A percentile compares a stretch with the other conserved stretches of the same genome.
Conservation (phyloP, 2,329 filamentous ascomycete species). For the Colletotrichum agaves region DNA sequence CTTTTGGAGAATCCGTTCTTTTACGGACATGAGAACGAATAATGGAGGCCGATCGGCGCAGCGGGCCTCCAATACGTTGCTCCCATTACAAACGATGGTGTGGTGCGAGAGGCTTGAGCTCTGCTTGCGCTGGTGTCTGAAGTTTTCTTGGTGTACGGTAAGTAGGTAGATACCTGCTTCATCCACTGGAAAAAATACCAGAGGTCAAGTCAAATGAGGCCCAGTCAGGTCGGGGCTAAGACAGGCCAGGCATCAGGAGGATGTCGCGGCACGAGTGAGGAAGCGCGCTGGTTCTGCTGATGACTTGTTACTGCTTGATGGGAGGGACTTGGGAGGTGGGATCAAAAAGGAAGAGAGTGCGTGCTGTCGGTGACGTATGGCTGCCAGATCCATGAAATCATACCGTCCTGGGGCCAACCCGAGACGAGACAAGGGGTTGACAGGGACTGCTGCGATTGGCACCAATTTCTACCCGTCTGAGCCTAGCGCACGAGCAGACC, state of each 20-base stretch:
- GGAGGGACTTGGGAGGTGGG: slow-evolving; percentile 1
- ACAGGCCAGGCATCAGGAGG: slow-evolving; percentile 9
- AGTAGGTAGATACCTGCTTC: not conserved
- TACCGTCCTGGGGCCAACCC: slow-evolving; percentile 23
- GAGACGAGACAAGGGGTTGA: slow-evolving; percentile 16
- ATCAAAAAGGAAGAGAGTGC: slow-evolving; percentile 2
- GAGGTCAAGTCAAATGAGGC: not conserved
- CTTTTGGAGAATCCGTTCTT: slow-evolving; percentile 21
- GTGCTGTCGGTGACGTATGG: slow-evolving; percentile 29
- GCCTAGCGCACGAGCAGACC: slow-evolving; percentile 11
- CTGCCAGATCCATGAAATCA: slow-evolving; percentile 34
- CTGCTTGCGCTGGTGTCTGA: not conserved
- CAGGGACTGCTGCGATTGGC: slow-evolving; percentile 15
- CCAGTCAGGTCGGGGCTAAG: too few relatives aligned
- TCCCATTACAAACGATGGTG: slow-evolving; percentile 31
- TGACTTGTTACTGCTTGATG: not conserved
- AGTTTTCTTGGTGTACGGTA: not conserved
- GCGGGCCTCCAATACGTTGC: slow-evolving; percentile 21
- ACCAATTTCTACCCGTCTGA: slow-evolving; percentile 14
- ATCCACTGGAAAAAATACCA: not conserved
- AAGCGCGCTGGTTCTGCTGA: not conserved
- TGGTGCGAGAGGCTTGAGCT: slow-evolving; percentile 27
- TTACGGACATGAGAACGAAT: not conserved
- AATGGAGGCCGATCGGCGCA: slow-evolving; percentile 10
- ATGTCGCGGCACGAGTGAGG: not conserved